These are phyloP conservation scores for Flaveria ramosissima DNA, from an alignment of 129 eudicot species.

Conservation along the genomic window DNA sequence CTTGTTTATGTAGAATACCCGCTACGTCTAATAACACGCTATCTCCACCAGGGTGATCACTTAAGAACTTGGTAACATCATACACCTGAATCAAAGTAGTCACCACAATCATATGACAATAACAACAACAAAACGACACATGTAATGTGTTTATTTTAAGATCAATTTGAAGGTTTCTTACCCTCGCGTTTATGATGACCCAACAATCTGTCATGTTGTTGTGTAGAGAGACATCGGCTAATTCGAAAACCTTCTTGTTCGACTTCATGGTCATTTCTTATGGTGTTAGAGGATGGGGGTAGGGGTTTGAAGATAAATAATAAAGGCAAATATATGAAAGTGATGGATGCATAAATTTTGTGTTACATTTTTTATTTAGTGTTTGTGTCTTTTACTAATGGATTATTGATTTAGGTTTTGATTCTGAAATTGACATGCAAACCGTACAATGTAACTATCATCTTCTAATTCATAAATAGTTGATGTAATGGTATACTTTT, in stretches of 20 bases:
- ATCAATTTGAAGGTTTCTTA: slow-evolving; percentile 4
- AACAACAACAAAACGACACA: too few relatives aligned
- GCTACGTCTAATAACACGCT: slow-evolving; percentile 57
- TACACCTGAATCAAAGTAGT: slow-evolving; percentile 45
- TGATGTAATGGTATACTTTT: too few relatives aligned
- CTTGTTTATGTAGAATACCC: slow-evolving; percentile 35
- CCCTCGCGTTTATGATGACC: slow-evolving; percentile 63
- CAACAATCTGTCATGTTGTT: slow-evolving; percentile 54
- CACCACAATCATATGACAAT: background rate
- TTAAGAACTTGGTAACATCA: slow-evolving; percentile 60
- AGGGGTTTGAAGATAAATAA: background rate
- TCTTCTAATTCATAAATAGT: too few relatives aligned
- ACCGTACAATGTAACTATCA: too few relatives aligned
- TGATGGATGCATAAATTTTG: background rate
- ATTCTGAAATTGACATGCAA: slow-evolving; percentile 27
- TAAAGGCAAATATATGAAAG: slow-evolving; percentile 9
- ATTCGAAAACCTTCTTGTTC: slow-evolving; percentile 35
- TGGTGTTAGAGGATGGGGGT: background rate
- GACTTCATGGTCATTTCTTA: slow-evolving; percentile 20
- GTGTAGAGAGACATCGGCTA: slow-evolving; percentile 47
- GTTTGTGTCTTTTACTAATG: slow-evolving; percentile 30
- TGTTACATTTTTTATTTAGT: slow-evolving; percentile 3
- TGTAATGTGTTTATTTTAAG: too few relatives aligned
- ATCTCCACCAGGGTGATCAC: slow-evolving; percentile 77
- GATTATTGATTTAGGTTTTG: slow-evolving; percentile 22